Base-by-base conservation (phyloP, 805 yeast species). In the Candida quercuum region DNA sequence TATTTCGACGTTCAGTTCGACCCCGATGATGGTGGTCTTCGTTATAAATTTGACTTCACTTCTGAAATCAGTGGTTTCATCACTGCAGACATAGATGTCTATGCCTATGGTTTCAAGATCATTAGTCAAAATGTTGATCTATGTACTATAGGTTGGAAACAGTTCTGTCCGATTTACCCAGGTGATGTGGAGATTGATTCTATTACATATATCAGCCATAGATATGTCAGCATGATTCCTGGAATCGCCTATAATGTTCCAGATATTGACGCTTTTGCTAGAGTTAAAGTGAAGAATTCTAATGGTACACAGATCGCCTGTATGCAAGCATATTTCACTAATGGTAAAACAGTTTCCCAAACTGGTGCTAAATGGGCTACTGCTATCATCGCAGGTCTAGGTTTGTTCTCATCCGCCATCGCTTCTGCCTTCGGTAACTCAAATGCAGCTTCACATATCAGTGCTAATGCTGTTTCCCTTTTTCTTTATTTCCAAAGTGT, bases 291-390 rank as follows among this genome's bases (percentile, higher is more conserved):
- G 37, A 54, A 55, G 11, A 55, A 66, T 7, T 37, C 41, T 7
- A 46, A 52, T 33, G 68, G 67, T 21, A 67, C 67, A 23, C 56
- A 61, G 39, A 53, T 82, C 39, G 86, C 88, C 27, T 87, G 96
- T 57, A 68, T 87, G 39, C 91, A 84, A 55, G 78, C 86, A 14
- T 72, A 73, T 41, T 78, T 87, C 54, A 53, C 80, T 16, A 87
- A 87, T 56, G 87, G 89, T 26, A 84, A 80, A 51, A 80, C 94
- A 3, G 91, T 87, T 16, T 64, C 84, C 31, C 95, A 86, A 55
- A 68, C 74, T 2, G 85, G 85, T 47, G 88, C 82, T 40, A 83
- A 85, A 61, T 89, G 97, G 97, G 95, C 86, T 28, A 86, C 96
- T 15, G 97, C 97, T 2, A 81, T 82, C 16, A 69, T 88, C 51